phyloP scores from a whole-genome alignment of 2,329 filamentous ascomycete species.

The Colletotrichum brevisporum region DNA sequence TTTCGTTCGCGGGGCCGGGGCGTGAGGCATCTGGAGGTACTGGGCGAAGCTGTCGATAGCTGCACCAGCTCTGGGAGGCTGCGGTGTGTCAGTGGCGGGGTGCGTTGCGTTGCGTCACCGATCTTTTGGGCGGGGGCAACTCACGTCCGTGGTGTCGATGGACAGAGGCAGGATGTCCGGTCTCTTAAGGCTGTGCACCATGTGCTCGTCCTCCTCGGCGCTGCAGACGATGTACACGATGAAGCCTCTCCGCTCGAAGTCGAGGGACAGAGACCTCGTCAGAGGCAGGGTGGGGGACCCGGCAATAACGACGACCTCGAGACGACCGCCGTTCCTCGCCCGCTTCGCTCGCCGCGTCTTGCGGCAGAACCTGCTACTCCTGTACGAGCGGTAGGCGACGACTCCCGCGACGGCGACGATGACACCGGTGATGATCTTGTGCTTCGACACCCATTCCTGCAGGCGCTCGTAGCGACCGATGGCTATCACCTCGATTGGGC shows the following conservation, averaged over 20 bases:
- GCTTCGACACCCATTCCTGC: constrained; percentile 78
- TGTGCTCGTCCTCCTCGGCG: constrained; percentile 85
- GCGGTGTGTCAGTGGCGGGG: constrained; percentile 29
- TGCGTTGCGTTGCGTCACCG: neutral
- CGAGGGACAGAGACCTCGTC: constrained; percentile 84
- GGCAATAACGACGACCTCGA: constrained; percentile 89
- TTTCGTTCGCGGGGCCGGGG: constrained; percentile 81
- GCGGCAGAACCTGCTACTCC: constrained; percentile 68
- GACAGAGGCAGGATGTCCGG: constrained; percentile 86
- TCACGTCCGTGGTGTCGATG: constrained; percentile 85
- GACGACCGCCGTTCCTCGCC: constrained; percentile 85
- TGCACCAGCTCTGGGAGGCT: constrained; percentile 78
- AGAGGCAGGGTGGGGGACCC: constrained; percentile 89
- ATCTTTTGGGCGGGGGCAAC: constrained; percentile 47
- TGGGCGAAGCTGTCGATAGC: constrained; percentile 80
- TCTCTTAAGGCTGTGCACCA: constrained; percentile 82
- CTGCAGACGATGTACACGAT: constrained; percentile 93
- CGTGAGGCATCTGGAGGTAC: constrained; percentile 81
- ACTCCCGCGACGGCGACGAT: constrained; percentile 80
- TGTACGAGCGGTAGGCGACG: constrained; percentile 66
- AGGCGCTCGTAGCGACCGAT: constrained; percentile 64
- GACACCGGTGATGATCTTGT: constrained; percentile 81
- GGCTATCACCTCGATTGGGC: constrained; percentile 51
- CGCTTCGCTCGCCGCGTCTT: constrained; percentile 82
- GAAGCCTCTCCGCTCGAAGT: constrained; percentile 92